These are phyloP conservation scores for Knufia fluminis DNA, from an alignment of 2,329 filamentous ascomycete genomes.

Conservation along the genomic window DNA sequence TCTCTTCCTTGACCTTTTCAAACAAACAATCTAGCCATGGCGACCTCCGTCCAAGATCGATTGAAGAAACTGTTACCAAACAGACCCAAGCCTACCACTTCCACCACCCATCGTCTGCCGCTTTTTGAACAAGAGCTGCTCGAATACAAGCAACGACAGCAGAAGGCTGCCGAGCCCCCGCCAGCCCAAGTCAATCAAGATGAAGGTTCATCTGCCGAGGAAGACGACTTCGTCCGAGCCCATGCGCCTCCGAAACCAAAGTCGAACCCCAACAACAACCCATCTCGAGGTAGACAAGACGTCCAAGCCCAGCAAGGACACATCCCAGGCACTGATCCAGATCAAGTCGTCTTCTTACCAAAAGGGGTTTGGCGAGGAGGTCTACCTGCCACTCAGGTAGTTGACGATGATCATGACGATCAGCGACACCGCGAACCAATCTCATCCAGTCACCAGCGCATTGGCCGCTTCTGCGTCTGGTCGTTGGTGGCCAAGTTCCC, in stretches of 20 bases:
- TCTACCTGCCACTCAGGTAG: constrained; percentile 7
- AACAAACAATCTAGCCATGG: constrained; percentile 11
- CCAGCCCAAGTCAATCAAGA: constrained; percentile 9
- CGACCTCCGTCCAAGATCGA: constrained; percentile 14
- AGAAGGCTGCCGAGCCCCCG: not conserved
- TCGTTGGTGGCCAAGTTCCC: constrained; percentile 33
- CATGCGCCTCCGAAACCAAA: not conserved
- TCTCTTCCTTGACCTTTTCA: no score
- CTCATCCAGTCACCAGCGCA: constrained; percentile 4
- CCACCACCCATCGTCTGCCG: constrained; percentile 16
- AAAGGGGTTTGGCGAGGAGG: not conserved
- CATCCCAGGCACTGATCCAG: not conserved
- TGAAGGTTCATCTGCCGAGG: constrained; percentile 10
- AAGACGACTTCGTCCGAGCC: constrained; percentile 6
- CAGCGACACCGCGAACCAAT: constrained; percentile 3
- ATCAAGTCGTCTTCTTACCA: not conserved
- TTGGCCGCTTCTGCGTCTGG: constrained; percentile 32
- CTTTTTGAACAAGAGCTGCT: constrained; percentile 8
- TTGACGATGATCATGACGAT: constrained; percentile 11
- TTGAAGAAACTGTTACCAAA: constrained; percentile 14
- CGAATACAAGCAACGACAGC: constrained; percentile 1
- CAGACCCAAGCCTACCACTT: constrained; percentile 8
- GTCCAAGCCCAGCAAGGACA: not conserved
- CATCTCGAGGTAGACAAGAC: not conserved
- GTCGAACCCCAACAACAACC: not conserved